Evolutionary conservation across 1,284 basidiomycete species (phyloP).

Genomic region (Cutaneotrichosporon sp.): DNA sequence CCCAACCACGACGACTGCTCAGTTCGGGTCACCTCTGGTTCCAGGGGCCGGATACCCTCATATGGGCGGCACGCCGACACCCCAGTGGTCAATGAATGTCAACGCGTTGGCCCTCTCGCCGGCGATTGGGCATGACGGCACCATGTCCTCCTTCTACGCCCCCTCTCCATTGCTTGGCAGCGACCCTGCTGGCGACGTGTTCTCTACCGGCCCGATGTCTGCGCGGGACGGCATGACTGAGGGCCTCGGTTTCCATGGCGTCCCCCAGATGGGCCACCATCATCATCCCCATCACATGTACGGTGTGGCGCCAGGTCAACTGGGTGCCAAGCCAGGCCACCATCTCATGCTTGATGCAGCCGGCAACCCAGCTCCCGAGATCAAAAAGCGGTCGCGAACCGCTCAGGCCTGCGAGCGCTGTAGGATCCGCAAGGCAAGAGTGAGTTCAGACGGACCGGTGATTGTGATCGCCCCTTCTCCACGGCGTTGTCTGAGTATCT

Average conservation of each 20-base stretch:
- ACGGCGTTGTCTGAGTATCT: no score
- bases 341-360: constrained; percentile 24
- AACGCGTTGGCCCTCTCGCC: constrained; percentile 22
- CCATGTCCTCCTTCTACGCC: constrained; percentile 12
- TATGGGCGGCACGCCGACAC: constrained; percentile 11
- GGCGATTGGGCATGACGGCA: constrained; percentile 11
- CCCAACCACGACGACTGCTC: constrained; percentile 17
- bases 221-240: constrained; percentile 10
- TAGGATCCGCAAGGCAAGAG: constrained; percentile 32
- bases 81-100: constrained; percentile 19
- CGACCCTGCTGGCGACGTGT: constrained; percentile 20
- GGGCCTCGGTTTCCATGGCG: constrained; percentile 14
- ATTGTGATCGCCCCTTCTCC: no score
- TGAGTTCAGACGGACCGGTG: constrained; percentile 28
- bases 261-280: constrained; percentile 9
- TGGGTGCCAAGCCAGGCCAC: constrained; percentile 20
- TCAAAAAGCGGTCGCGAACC: constrained; percentile 33
- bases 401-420: constrained; percentile 37
- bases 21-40: constrained; percentile 23
- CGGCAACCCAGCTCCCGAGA: constrained; percentile 24
- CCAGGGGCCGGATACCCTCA: constrained; percentile 15
- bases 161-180: constrained; percentile 17
- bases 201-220: constrained; percentile 12
- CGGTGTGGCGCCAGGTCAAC: constrained; percentile 11
- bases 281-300: constrained; percentile 13